Evolutionary conservation across 345 rosid genomes (phyloP), one percentile per base, ranked within the genome.

Genomic region (Eucalyptus globulus): DNA sequence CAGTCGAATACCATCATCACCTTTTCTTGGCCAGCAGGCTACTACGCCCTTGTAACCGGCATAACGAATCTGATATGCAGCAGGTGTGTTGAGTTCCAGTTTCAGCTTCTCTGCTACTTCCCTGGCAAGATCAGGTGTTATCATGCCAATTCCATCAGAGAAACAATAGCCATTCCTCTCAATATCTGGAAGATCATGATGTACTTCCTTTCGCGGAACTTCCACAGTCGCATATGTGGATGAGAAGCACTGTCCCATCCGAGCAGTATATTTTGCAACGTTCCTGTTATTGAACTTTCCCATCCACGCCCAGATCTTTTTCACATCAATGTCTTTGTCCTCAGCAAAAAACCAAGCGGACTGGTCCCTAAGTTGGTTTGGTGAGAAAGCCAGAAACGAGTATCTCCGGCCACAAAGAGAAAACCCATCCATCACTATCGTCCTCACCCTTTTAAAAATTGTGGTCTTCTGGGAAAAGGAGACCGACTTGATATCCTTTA

Each of bases 31-130:
- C 99, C 99, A 97, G 93, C 95, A 93, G 65, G 99, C 97, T 89
- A 97, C 97, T 17, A 97, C 99, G 58, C 98, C 99, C 94, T 97
- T 97, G 90, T 90, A 97, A 88, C 99, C 99, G 54, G 97, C 98
- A 89, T 95, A 97, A 91, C 99, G 94, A 87, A 97, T 97, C 93
- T 97, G 99, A 92, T 95, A 97, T 88, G 99, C 98, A 89, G 94
- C 94, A 49, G 99, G 99, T 43, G 51, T 89, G 88, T 89, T 76
- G 53, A 88, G 31, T 60, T 95, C 96, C 92, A 97, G 87, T 86
- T 94, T 94, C 91, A 96, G 90, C 87, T 93, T 96, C 91, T 94
- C 91, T 40, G 95, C 96, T 86, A 97, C 97, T 92, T 96, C 95
- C 90, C 29, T 89, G 15, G 97, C 97, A 69, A 97, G 99, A 91